Evolutionary conservation across 345 rosid genomes (phyloP).

Genomic region (Bruguiera sexangula): DNA sequence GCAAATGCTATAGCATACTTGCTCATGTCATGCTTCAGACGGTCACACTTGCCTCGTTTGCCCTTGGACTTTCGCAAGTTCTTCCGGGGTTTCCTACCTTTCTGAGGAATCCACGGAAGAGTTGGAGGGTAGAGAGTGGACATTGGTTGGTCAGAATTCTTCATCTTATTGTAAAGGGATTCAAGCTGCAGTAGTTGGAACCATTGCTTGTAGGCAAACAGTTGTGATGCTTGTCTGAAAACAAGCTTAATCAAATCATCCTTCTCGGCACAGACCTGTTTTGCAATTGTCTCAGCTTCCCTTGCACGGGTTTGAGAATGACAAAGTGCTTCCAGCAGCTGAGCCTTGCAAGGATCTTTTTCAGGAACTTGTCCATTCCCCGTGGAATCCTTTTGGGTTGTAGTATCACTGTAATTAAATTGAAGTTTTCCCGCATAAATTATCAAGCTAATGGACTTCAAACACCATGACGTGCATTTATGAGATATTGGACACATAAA

Average conservation of each 20-base stretch:
- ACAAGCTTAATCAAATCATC: slow-evolving; percentile 74
- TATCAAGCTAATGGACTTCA: neutral
- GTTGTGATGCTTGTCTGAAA: slow-evolving; percentile 90
- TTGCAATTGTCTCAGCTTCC: slow-evolving; percentile 91
- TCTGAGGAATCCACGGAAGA: slow-evolving; percentile 54
- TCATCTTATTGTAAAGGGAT: slow-evolving; percentile 57
- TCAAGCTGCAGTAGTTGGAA: slow-evolving; percentile 80
- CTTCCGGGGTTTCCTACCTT: slow-evolving; percentile 35
- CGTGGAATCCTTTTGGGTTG: slow-evolving; percentile 20
- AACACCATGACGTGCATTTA: neutral
- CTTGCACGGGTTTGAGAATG: slow-evolving; percentile 98
- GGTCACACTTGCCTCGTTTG: slow-evolving; percentile 36
- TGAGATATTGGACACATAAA: neutral
- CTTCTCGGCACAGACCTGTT: slow-evolving; percentile 73
- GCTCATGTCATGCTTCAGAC: slow-evolving; percentile 37
- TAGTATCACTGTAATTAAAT: slow-evolving; percentile 17
- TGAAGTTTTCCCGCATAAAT: slow-evolving; percentile 5
- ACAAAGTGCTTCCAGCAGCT: slow-evolving; percentile 80
- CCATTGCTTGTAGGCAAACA: slow-evolving; percentile 93
- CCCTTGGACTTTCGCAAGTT: slow-evolving; percentile 30
- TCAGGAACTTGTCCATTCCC: slow-evolving; percentile 35
- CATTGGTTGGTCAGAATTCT: slow-evolving; percentile 48
- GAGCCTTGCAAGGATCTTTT: slow-evolving; percentile 55
- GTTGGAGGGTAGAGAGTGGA: slow-evolving; percentile 43
- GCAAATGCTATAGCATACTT: slow-evolving; percentile 65